phyloP scores from a whole-genome alignment of 2,329 filamentous ascomycete species.

The Orbilia blumenaviensis region DNA sequence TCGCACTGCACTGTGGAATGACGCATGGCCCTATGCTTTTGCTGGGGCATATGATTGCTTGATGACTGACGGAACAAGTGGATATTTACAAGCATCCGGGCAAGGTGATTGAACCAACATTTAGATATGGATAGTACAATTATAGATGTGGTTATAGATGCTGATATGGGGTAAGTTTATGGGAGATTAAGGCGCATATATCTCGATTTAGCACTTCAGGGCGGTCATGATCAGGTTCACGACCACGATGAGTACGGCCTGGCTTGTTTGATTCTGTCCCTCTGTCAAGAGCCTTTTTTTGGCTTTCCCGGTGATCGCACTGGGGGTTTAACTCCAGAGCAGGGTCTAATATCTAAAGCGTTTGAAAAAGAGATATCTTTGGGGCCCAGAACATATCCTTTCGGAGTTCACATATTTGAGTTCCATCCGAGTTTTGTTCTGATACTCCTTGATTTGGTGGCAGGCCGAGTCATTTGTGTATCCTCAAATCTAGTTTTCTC shows the following conservation, averaged over 20 bases:
- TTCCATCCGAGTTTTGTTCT: conserved; percentile 3
- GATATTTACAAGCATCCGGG: neutral
- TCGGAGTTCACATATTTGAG: conserved; percentile 38
- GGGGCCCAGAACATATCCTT: conserved; percentile 19
- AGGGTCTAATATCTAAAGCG: no score
- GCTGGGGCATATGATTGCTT: no score
- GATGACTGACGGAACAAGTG: conserved; percentile 13
- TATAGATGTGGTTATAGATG: neutral
- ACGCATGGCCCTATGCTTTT: conserved; percentile 28
- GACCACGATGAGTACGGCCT: no score
- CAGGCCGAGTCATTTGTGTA: conserved; percentile 7
- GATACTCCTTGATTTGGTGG: conserved; percentile 20
- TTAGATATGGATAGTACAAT: no score
- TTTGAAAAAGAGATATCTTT: conserved; percentile 38
- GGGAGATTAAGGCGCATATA: conserved; percentile 29
- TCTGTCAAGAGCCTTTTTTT: no score
- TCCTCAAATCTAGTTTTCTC: neutral
- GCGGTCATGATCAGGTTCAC: neutral
- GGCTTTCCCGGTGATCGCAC: no score
- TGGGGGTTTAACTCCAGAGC: conserved; percentile 5
- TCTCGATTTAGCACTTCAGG: conserved; percentile 31
- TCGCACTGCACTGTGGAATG: no score
- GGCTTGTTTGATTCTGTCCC: no score
- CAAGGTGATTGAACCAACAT: neutral
- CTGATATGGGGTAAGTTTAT: neutral